phyloP scores from a whole-genome alignment of 176 grass and related monocot species.

The Bolboschoenus planiculmis region DNA sequence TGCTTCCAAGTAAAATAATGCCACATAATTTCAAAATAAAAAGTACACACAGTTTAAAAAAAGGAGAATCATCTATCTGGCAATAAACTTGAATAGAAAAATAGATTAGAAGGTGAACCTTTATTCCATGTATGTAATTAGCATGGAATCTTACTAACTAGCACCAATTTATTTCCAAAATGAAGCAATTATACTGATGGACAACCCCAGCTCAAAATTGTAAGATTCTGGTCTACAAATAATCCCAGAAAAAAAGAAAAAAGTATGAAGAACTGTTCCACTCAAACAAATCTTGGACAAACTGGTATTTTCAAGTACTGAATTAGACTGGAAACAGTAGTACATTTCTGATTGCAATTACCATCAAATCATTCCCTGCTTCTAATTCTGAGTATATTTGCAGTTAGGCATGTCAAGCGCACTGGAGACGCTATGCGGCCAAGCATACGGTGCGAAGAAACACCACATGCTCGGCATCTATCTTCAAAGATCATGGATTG shows the following conservation, averaged over 20 bases:
- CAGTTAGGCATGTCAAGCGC: constrained; percentile 83
- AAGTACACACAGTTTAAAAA: background rate
- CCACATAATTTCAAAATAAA: background rate
- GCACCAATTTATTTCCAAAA: background rate
- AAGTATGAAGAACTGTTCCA: background rate
- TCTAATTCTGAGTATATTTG: background rate
- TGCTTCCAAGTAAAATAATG: background rate
- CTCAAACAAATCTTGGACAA: no score
- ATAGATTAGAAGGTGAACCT: background rate
- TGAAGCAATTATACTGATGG: background rate
- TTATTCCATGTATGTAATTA: background rate
- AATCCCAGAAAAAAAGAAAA: background rate
- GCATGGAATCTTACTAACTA: no score
- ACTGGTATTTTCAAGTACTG: background rate
- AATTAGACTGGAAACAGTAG: background rate
- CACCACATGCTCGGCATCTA: constrained; percentile 80
- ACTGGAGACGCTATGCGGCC: constrained; percentile 64
- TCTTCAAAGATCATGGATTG: constrained; percentile 64
- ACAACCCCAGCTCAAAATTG: background rate
- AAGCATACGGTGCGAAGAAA: constrained; percentile 50
- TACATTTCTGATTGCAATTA: background rate
- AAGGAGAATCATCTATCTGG: background rate
- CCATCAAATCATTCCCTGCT: background rate
- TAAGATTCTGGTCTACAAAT: background rate
- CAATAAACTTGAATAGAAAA: background rate